Base-by-base conservation (phyloP, 441 rosid genomes). In the Gossypium aridum region DNA sequence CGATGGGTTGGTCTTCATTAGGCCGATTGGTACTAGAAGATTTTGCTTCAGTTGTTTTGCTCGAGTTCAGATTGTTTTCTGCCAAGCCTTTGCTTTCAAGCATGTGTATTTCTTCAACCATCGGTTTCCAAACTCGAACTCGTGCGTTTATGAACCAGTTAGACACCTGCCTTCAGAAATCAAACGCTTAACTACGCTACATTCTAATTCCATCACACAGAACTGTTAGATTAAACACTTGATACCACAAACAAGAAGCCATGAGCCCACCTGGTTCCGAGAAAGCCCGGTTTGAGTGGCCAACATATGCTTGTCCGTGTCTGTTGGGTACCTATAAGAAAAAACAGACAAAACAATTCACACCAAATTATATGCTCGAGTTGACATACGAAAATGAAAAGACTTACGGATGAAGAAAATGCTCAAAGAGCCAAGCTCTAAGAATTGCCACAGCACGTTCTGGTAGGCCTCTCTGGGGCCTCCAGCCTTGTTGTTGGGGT, bases 331-430 rank as follows among this genome's bases (percentile, higher is more conserved):
- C 34, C 92, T 90, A 77, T 2, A 51, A 16, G 25, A 72, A 75
- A 64, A 31, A 20, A 69, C 12, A 77, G 49, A 79, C 23, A 55
- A 31, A 14, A 39, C 67, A 71, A 31, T 25, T 59, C 57, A 60
- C 31, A 28, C 37, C 25, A 53, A 43, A 39, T 31, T 69, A 23
- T 34, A 60, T 22, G 54, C 10, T 70, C 25, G 12, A 14, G 54
- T 5, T 25, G 9, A 14, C 59, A 53, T 28, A 53, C 16, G 14
- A 19, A 7, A 23, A 7, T 13, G 28, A 10, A 37, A 5, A 23
- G 53, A 53, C 89, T 85, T 72, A 90, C 92, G 95, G 95, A 72
- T 90, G 92, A 26, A 88, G 84, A 67, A 90, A 90, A 80, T 90
- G 88, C 31, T 90, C 90, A 3, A 87, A 90, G 23, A 90, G 77